Percentiles rank a stretch among this genome's conserved stretches.
Conservation (phyloP, 2,329 filamentous ascomycete genomes). For the Cladorrhinum sp. region DNA sequence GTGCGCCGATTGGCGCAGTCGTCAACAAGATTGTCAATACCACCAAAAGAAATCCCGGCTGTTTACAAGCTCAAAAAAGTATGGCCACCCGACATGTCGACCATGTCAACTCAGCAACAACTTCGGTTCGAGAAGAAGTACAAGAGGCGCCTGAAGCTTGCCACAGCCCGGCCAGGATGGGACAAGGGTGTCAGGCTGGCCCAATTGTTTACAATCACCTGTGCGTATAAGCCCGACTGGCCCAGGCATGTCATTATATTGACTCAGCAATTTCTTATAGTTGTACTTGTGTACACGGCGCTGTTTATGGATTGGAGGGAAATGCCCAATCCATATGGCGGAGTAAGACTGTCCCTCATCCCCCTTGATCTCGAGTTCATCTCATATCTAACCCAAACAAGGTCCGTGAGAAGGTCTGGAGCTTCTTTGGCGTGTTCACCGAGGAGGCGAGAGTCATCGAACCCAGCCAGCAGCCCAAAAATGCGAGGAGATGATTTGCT, state of each 20-base stretch:
- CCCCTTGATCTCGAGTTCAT: not conserved
- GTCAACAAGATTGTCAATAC: slow-evolving; percentile 15
- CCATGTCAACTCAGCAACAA: slow-evolving; percentile 68
- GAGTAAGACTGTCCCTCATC: slow-evolving; percentile 36
- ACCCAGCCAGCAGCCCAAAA: slow-evolving; percentile 21
- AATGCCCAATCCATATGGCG: slow-evolving; percentile 48
- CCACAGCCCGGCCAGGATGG: slow-evolving; percentile 62
- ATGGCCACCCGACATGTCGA: slow-evolving; percentile 75
- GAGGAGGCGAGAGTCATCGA: slow-evolving; percentile 25
- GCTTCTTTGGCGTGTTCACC: slow-evolving; percentile 31
- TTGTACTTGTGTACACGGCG: slow-evolving; percentile 53
- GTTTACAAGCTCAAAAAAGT: slow-evolving; percentile 60
- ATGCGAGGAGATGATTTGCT: not conserved
- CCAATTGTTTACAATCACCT: slow-evolving; percentile 58
- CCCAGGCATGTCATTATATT: slow-evolving; percentile 1
- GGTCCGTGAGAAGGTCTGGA: slow-evolving; percentile 41
- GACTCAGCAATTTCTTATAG: slow-evolving; percentile 32
- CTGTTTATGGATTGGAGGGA: slow-evolving; percentile 60
- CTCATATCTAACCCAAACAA: slow-evolving; percentile 21
- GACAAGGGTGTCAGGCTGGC: slow-evolving; percentile 62
- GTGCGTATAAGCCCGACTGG: slow-evolving; percentile 39
- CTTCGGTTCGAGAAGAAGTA: slow-evolving; percentile 77
- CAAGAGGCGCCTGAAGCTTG: slow-evolving; percentile 62
- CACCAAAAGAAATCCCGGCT: slow-evolving; percentile 45
- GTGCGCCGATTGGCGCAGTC: slow-evolving; percentile 39